Evolutionary conservation across 1,284 basidiomycete genomes (phyloP), one percentile per base, ranked within the genome.

Genomic region (Ustilago xerochloae): DNA sequence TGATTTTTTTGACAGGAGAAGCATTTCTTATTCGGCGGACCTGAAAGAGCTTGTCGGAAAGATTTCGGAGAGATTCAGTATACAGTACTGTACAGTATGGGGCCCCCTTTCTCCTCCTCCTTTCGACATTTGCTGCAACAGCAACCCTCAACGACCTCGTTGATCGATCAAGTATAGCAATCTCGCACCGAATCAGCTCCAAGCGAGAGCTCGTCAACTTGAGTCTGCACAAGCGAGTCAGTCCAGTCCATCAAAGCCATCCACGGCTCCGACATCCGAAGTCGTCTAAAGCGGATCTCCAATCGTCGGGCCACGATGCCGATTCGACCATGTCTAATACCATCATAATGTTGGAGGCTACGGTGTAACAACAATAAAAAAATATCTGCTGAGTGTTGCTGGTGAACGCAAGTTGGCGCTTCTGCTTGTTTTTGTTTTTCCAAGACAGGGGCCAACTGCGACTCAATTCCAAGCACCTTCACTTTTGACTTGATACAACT

Each of bases 61-160:
- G 53, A 41, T 61, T 26, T 66, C 63, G 63, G 63, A 56, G 57
- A 61, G 28, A 61, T 60, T 65, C 0, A 13, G 28, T 29, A 28
- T 13, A 6, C 28, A 5, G 16, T n/a, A 13, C 16, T 20, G 26
- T 28, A 26, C 46, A 18, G n/a, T 22, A 24, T 26, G 55, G 46
- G 45, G 35, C 36, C 55, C 47, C 32, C 32, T 24, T 28, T 28
- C 2, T n/a, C n/a, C n/a, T n/a, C n/a, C n/a, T n/a, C n/a, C n/a
- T n/a, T n/a, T n/a, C n/a, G n/a, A n/a, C n/a, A n/a, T n/a, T n/a
- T n/a, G n/a, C n/a, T n/a, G n/a, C n/a, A n/a, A n/a, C n/a, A n/a
- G n/a, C n/a, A n/a, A n/a, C n/a, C n/a, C n/a, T n/a, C n/a, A n/a
- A n/a, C 4, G 18, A 41, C 18, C 29, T 36, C 18, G 24, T 46